Evolutionary conservation across 352 stramenopile genomes (phyloP).

Genomic region (Peronospora belbahrii): DNA sequence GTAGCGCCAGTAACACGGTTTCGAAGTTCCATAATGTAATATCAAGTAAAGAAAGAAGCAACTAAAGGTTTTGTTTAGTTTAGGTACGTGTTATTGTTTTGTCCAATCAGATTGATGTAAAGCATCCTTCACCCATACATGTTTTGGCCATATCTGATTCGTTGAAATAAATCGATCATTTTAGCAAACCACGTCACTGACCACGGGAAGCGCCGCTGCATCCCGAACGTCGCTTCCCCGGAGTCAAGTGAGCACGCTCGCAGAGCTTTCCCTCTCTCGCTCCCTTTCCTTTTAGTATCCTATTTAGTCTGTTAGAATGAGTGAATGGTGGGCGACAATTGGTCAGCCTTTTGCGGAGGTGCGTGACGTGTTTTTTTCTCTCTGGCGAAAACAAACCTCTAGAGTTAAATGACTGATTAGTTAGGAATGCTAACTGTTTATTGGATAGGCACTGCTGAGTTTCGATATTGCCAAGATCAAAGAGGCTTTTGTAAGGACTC

Average conservation of each 20-base stretch:
- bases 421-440: neutral
- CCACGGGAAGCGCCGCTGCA: constrained; percentile 7
- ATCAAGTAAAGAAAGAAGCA: neutral
- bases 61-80: no score
- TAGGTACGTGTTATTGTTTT: no score
- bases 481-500: constrained; percentile 48
- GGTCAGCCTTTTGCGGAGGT: constrained; percentile 68
- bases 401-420: constrained; percentile 5
- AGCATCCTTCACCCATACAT: neutral
- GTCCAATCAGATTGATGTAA: no score
- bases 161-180: neutral
- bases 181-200: constrained; percentile 6
- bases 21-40: constrained; percentile 45
- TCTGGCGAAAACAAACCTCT: no score
- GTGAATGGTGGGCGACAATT: constrained; percentile 73
- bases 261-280: neutral
- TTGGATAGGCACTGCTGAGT: constrained; percentile 48
- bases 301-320: constrained; percentile 33
- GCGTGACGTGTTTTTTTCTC: constrained; percentile 9
- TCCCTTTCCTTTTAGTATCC: neutral
- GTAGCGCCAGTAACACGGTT: constrained; percentile 35
- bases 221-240: neutral
- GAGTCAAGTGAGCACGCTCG: neutral
- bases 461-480: constrained; percentile 53
- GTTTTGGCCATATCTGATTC: neutral